Conservation (phyloP, 1,284 basidiomycete genomes). For the Caloboletus inedulis region DNA sequence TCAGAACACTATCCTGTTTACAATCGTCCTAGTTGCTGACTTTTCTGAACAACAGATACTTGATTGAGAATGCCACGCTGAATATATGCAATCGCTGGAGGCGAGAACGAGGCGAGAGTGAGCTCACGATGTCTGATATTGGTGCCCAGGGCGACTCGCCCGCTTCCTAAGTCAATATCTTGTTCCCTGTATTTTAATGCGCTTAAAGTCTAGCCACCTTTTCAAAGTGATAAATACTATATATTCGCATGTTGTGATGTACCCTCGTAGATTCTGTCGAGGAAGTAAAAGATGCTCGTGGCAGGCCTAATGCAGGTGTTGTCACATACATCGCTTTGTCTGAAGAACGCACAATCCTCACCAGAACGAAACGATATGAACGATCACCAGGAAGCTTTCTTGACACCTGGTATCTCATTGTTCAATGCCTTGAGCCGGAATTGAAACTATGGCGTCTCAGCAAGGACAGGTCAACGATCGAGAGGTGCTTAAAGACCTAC, state of each 20-base stretch:
- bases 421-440: constrained; percentile 81
- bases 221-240: constrained; percentile 10
- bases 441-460: constrained; percentile 61
- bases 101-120: constrained; percentile 66
- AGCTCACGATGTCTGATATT: constrained; percentile 57
- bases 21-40: not conserved
- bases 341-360: not conserved
- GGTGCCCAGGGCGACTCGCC: constrained; percentile 44
- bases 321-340: not conserved
- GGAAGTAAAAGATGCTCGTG: not conserved
- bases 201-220: constrained; percentile 1
- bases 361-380: not conserved
- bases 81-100: constrained; percentile 73
- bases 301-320: not conserved
- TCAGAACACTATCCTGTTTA: constrained; percentile 16
- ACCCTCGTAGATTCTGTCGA: not conserved
- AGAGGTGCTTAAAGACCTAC: constrained; percentile 50
- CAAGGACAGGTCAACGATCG: not conserved
- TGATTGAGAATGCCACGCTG: constrained; percentile 64
- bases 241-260: constrained; percentile 2
- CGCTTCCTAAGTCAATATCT: constrained; percentile 19
- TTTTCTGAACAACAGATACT: constrained; percentile 46
- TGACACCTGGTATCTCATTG: constrained; percentile 81
- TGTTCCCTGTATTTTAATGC: constrained; percentile 16
- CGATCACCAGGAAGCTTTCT: constrained; percentile 84